A percentile compares a stretch with the other conserved stretches of the same genome.
Conservation (phyloP, 768 basidiomycete species). For the Coprinellus micaceus region DNA sequence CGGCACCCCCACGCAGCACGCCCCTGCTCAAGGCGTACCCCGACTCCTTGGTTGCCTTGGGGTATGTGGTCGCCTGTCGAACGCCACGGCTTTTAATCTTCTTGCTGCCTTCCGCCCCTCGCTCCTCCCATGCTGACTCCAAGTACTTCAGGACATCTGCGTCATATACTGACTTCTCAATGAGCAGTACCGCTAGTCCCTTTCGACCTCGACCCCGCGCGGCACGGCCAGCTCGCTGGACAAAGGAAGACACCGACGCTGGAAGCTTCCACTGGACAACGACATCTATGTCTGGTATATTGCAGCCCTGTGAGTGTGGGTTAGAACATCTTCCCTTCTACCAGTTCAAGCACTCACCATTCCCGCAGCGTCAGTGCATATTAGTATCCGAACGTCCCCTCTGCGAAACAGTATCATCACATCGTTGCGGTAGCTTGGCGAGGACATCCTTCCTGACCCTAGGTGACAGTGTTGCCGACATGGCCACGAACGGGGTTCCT, state of each 20-base stretch:
- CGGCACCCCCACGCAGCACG: slow-evolving; percentile 11
- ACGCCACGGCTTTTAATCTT: slow-evolving; percentile 1
- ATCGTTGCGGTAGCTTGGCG: slow-evolving; percentile 19
- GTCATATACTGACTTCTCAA: slow-evolving; percentile 20
- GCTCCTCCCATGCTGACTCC: not conserved
- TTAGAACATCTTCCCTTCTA: not conserved
- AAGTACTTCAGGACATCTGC: slow-evolving; percentile 9
- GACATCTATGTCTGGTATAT: slow-evolving; percentile 29
- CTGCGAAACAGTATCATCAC: slow-evolving; percentile 25
- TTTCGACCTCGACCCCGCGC: slow-evolving; percentile 15
- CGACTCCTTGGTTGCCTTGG: slow-evolving; percentile 12
- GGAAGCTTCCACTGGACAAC: slow-evolving; percentile 33
- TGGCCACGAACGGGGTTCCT: slow-evolving; percentile 26
- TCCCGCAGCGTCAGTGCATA: slow-evolving; percentile 36
- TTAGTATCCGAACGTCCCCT: slow-evolving; percentile 23
- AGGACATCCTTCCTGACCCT: slow-evolving; percentile 25
- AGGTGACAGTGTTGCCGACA: slow-evolving; percentile 30
- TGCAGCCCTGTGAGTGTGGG: slow-evolving; percentile 22
- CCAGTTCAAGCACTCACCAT: slow-evolving; percentile 22
- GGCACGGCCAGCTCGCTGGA: slow-evolving; percentile 29
- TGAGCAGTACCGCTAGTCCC: slow-evolving; percentile 20
- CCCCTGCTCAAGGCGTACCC: slow-evolving; percentile 13
- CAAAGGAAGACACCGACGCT: slow-evolving; percentile 21
- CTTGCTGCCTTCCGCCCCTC: not conserved
- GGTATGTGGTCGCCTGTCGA: slow-evolving; percentile 9